Evolutionary conservation across 1,139 yeast species (phyloP), one percentile per base, ranked within the genome.

Genomic region (Fermentozyma sake): DNA sequence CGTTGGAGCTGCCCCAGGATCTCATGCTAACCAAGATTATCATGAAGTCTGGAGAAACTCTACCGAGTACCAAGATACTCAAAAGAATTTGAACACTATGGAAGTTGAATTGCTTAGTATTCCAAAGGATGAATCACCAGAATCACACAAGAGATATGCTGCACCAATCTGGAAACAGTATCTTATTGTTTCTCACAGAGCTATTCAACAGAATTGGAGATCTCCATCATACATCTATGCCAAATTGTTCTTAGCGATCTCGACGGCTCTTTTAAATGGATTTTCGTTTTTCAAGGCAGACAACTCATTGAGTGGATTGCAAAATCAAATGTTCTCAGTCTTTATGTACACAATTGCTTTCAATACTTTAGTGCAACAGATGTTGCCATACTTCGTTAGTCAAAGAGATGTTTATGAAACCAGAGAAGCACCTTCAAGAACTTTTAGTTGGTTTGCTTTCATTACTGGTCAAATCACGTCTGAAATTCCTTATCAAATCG

Each of bases 301-400:
- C 19, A 51, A 42, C 22, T 39, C 59, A 6, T 26, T 43, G 7
- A 69, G 66, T 42, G 76, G 74, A 29, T 61, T 72, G 26, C 58
- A 55, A 26, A 62, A 67, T 45, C 72, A 72, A 31, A 59, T 71
- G 62, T 77, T 80, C 43, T 63, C 87, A 3, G 54, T 77, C 30
- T 82, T 83, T 61, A 78, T 81, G 85, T 68, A 77, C 40, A 52
- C 75, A 34, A 68, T 76, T 42, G 65, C 77, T 28, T 69, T 79
- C 56, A 72, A 72, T 38, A 77, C 85, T 23, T 46, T 81, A 38
- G 51, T 78, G 31, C 81, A 83, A 51, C 94, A 84, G 52, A 71
- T 76, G 59, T 61, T 83, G 44, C 91, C 93, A 22, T 60, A 70
- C 32, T 83, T 68, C 48, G 78, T 79, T 25, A 53, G 58, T 22